A percentile compares a stretch with the other conserved stretches of the same genome.
Evolutionary conservation across 2,329 filamentous ascomycete species (phyloP).

Genomic region (Clonostachys chloroleuca): DNA sequence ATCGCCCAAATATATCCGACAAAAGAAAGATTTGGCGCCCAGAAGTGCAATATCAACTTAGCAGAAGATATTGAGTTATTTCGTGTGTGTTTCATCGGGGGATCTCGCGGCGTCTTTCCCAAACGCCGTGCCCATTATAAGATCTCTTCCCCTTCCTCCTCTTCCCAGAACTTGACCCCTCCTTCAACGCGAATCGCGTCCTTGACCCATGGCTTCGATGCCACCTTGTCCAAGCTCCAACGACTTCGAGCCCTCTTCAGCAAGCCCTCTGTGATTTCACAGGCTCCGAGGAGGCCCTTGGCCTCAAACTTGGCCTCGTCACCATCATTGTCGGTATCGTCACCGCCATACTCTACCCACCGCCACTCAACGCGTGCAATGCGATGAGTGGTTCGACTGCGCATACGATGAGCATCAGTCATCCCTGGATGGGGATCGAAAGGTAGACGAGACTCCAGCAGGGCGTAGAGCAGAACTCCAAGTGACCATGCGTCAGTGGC

Average conservation of each 20-base stretch:
- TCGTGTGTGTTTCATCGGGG: neutral
- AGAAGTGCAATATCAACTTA: neutral
- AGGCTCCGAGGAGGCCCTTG: constrained; percentile 67
- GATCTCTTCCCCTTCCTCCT: constrained; percentile 52
- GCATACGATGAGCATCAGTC: constrained; percentile 69
- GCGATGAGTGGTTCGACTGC: constrained; percentile 83
- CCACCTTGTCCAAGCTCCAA: constrained; percentile 71
- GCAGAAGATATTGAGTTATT: neutral
- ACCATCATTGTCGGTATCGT: constrained; percentile 81
- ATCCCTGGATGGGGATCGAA: constrained; percentile 87
- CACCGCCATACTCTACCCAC: constrained; percentile 82
- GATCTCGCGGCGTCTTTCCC: neutral
- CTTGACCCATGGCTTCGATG: constrained; percentile 69
- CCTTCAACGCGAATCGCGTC: constrained; percentile 66
- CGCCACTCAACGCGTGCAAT: constrained; percentile 95
- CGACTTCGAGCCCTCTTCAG: constrained; percentile 78
- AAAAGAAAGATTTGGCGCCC: too few relatives aligned
- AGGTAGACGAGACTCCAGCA: constrained; percentile 87
- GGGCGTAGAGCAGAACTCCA: constrained; percentile 86
- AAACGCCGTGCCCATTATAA: neutral
- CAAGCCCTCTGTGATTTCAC: constrained; percentile 77
- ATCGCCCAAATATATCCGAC: neutral
- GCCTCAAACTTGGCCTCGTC: constrained; percentile 56
- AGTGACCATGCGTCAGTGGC: constrained; percentile 93
- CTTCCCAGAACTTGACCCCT: constrained; percentile 54